phyloP scores from a whole-genome alignment of 129 eudicot species.

The Dittrichia graveolens region DNA sequence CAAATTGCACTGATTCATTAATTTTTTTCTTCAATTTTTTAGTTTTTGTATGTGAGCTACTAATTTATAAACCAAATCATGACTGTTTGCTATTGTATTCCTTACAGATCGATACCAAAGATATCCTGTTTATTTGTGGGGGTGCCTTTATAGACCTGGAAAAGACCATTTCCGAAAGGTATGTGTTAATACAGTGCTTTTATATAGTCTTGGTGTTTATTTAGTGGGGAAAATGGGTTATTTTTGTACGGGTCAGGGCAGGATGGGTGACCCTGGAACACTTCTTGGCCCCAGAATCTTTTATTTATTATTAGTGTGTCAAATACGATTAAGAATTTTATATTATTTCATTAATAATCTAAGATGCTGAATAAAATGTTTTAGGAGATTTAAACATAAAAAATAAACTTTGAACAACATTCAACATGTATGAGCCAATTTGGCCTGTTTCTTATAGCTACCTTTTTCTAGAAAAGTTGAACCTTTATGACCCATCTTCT shows the following conservation, averaged over 20 bases:
- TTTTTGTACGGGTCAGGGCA: neutral
- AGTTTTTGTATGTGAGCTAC: neutral
- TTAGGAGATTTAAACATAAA: neutral
- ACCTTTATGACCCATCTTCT: too few species aligned
- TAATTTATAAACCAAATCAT: neutral
- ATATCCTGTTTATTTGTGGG: conserved; percentile 95
- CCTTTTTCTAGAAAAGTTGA: neutral
- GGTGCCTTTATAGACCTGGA: conserved; percentile 98
- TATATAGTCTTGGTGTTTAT: neutral
- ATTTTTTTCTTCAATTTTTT: neutral
- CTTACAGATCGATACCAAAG: conserved; percentile 92
- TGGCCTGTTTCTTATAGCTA: neutral
- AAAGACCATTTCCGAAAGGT: conserved; percentile 98
- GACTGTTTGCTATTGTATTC: neutral
- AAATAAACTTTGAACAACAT: too few species aligned
- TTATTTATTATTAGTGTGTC: neutral
- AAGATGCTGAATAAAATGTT: neutral
- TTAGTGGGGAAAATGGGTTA: neutral
- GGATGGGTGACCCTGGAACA: neutral
- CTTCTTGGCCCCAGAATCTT: neutral
- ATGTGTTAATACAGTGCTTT: neutral
- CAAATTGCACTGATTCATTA: conserved; percentile 19
- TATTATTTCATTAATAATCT: neutral
- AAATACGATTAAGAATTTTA: neutral
- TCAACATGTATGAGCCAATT: neutral